Conservation (phyloP, 225 moss, liverwort and hornwort species). For the Ulota crispa region DNA sequence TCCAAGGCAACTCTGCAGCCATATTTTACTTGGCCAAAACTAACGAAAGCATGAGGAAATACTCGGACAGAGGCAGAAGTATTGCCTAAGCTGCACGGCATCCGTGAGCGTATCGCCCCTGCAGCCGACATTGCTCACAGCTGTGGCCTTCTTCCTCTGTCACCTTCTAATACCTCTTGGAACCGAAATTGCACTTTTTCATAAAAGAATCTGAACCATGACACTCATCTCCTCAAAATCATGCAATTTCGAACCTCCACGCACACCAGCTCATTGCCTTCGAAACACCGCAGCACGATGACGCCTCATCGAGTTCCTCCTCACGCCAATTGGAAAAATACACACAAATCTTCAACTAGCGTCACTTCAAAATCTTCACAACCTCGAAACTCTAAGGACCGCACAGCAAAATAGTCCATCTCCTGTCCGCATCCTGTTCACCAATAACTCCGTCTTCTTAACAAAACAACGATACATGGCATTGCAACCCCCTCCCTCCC, state of each 20-base stretch:
- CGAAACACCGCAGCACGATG: not conserved
- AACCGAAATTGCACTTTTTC: slow-evolving; percentile 10
- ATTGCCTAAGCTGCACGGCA: slow-evolving; percentile 37
- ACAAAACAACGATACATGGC: not conserved
- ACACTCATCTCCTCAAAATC: not conserved
- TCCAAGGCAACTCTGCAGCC: slow-evolving; percentile 53
- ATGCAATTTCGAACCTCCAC: not conserved
- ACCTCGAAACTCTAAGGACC: slow-evolving; percentile 1
- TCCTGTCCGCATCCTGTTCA: not conserved
- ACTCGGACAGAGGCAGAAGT: slow-evolving; percentile 30
- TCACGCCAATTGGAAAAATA: not conserved
- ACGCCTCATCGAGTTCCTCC: not conserved
- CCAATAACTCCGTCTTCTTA: not conserved
- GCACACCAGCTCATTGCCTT: not conserved
- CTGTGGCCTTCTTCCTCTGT: not conserved
- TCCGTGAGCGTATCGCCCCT: slow-evolving; percentile 34
- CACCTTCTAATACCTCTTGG: slow-evolving; percentile 1
- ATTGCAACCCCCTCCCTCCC: not conserved
- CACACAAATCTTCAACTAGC: not conserved
- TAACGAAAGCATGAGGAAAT: slow-evolving; percentile 42
- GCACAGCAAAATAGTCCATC: not conserved
- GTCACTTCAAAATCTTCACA: not conserved
- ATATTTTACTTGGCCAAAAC: slow-evolving; percentile 38
- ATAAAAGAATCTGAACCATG: not conserved
- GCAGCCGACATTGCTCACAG: slow-evolving; percentile 35